Evolutionary conservation across 371 early-diverging fungal genomes (phyloP).

Genomic region (Nematocida ironsii): DNA sequence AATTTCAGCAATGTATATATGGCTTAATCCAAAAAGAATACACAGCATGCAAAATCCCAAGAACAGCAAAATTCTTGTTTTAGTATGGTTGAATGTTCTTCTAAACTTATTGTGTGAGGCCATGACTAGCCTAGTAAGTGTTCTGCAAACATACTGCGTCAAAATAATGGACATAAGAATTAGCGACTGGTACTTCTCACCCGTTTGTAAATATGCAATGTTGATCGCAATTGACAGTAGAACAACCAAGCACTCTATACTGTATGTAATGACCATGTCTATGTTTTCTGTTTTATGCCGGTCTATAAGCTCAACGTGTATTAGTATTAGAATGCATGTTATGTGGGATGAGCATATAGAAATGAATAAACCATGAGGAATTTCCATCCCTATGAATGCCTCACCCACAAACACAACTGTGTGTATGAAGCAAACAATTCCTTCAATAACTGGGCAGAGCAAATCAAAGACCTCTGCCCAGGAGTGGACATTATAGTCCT

Average conservation of each 20-base stretch:
- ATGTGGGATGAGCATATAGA: constrained; percentile 29
- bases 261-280: background rate
- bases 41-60: background rate
- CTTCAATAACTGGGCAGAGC: constrained; percentile 49
- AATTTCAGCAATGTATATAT: constrained; percentile 33
- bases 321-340: constrained; percentile 31
- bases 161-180: constrained; percentile 31
- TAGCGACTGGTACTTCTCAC: constrained; percentile 34
- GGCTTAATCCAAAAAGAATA: constrained; percentile 26
- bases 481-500: constrained; percentile 2
- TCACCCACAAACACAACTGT: constrained; percentile 38
- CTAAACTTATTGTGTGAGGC: constrained; percentile 24
- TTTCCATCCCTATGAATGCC: constrained; percentile 46
- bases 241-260: constrained; percentile 8
- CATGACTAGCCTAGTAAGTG: constrained; percentile 34
- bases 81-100: background rate
- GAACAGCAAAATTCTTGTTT: constrained; percentile 17
- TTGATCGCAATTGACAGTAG: constrained; percentile 16
- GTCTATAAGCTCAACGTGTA: constrained; percentile 45
- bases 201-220: constrained; percentile 19
- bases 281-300: background rate
- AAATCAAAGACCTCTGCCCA: constrained; percentile 9
- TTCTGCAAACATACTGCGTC: constrained; percentile 48
- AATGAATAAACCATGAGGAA: constrained; percentile 27
- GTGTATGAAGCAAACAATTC: constrained; percentile 46